Evolutionary conservation across 1,284 basidiomycete genomes (phyloP).

Genomic region (Ceratobasidium sp.): DNA sequence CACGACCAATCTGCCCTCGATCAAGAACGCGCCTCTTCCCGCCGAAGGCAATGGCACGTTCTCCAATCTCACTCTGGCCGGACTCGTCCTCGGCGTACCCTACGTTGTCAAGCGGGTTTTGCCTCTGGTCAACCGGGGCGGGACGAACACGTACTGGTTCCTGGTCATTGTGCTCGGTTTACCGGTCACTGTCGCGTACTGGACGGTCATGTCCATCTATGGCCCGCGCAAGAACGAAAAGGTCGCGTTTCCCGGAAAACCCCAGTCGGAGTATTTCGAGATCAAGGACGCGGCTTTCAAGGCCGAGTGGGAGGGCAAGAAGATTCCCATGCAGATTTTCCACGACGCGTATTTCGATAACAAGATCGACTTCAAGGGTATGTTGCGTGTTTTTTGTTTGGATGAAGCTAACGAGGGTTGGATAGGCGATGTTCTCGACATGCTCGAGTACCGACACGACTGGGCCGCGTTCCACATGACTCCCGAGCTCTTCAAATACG

Average conservation of each 20-base stretch:
- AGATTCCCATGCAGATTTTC: conserved; percentile 98
- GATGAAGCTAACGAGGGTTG: neutral
- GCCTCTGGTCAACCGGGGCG: conserved; percentile 78
- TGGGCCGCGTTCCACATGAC: conserved; percentile 93
- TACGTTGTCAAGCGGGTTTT: conserved; percentile 81
- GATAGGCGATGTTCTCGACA: conserved; percentile 90
- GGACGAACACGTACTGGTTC: conserved; percentile 85
- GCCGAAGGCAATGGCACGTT: conserved; percentile 88
- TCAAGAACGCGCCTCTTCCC: conserved; percentile 86
- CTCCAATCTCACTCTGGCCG: conserved; percentile 81
- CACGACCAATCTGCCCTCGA: conserved; percentile 56
- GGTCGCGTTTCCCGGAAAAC: conserved; percentile 83
- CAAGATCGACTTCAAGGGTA: conserved; percentile 95
- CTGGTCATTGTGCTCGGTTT: conserved; percentile 76
- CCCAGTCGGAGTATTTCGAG: conserved; percentile 89
- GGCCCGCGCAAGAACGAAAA: conserved; percentile 88
- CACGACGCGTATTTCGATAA: conserved; percentile 98
- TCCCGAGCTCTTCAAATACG: conserved; percentile 90
- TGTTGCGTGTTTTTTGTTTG: conserved; percentile 16
- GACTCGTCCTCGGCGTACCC: conserved; percentile 77
- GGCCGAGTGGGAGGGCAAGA: conserved; percentile 78
- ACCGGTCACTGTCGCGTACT: conserved; percentile 87
- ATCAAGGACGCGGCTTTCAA: conserved; percentile 87
- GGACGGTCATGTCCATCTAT: conserved; percentile 85
- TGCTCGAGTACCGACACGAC: conserved; percentile 94